Evolutionary conservation across 345 rosid genomes (phyloP).

Genomic region (Streptanthus diversifolius): DNA sequence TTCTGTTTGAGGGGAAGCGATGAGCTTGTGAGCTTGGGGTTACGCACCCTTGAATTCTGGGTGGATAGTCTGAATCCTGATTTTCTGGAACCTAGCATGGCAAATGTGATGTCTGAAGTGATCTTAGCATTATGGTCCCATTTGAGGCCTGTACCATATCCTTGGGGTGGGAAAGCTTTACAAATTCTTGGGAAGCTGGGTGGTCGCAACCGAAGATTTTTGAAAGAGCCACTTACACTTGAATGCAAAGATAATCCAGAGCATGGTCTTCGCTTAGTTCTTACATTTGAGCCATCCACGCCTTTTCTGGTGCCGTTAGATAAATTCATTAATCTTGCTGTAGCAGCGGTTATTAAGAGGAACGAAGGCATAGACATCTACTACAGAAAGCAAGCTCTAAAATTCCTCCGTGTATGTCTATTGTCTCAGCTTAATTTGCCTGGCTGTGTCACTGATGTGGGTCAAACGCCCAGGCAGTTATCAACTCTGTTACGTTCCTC

Average conservation of each 20-base stretch:
- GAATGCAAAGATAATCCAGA: constrained; percentile 99
- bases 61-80: constrained; percentile 99
- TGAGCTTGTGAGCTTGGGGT: constrained; percentile 83
- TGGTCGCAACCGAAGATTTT: constrained; percentile 94
- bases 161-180: constrained; percentile 90
- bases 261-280: constrained; percentile 94
- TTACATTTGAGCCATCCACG: constrained; percentile 92
- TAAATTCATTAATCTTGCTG: constrained; percentile 92
- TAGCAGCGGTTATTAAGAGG: constrained; percentile 73
- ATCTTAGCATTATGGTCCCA: constrained; percentile 97
- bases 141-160: constrained; percentile 88
- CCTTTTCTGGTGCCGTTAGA: constrained; percentile 94
- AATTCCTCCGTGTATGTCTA: constrained; percentile 85
- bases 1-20: constrained; percentile 78
- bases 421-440: constrained; percentile 95
- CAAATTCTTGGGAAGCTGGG: constrained; percentile 98
- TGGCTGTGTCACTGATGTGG: constrained; percentile 74
- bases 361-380: constrained; percentile 63
- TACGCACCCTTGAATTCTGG: constrained; percentile 98
- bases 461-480: constrained; percentile 58
- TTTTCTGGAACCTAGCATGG: constrained; percentile 97
- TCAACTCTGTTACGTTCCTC: constrained; percentile 63
- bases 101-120: constrained; percentile 94
- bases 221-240: constrained; percentile 93
- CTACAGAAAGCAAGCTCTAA: constrained; percentile 84